phyloP scores from a whole-genome alignment of 768 basidiomycete genomes.

The Kwoniella dendrophila region DNA sequence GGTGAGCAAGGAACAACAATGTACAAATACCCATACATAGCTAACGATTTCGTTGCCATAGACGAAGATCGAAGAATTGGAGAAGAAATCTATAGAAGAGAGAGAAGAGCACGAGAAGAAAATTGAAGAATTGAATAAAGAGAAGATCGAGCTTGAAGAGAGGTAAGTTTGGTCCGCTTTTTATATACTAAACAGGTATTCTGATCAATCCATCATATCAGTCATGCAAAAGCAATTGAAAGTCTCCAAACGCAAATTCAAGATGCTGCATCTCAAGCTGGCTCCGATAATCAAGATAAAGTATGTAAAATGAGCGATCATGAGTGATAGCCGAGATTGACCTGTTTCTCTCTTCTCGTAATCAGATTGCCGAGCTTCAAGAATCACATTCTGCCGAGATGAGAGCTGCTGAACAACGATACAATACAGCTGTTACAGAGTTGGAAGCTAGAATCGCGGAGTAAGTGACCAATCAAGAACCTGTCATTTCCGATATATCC shows the following conservation, averaged over 20 bases:
- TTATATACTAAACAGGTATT: not conserved
- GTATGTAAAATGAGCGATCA: not conserved
- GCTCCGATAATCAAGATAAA: not conserved
- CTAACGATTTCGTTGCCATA: not conserved
- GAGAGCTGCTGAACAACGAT: conserved; percentile 22
- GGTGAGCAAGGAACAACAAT: conserved; percentile 12
- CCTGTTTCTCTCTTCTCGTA: not conserved
- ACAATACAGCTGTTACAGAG: conserved; percentile 11
- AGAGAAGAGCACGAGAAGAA: conserved; percentile 23
- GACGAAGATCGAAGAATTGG: conserved; percentile 17
- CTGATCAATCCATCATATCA: not conserved
- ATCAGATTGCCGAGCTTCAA: conserved; percentile 24
- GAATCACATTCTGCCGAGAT: conserved; percentile 24
- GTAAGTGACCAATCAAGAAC: conserved; percentile 14
- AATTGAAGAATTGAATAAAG: conserved; percentile 10
- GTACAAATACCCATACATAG: not conserved
- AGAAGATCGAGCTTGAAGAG: conserved; percentile 30
- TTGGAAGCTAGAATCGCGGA: conserved; percentile 17
- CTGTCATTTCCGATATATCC: not conserved
- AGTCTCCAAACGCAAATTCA: conserved; percentile 4
- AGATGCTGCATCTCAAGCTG: not conserved
- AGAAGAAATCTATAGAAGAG: conserved; percentile 20
- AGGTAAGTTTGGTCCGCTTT: conserved; percentile 19
- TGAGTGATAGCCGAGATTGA: not conserved
- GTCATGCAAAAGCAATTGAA: conserved; percentile 22